Evolutionary conservation across 768 basidiomycete species (phyloP).

Genomic region (Ephemerocybe angulata): DNA sequence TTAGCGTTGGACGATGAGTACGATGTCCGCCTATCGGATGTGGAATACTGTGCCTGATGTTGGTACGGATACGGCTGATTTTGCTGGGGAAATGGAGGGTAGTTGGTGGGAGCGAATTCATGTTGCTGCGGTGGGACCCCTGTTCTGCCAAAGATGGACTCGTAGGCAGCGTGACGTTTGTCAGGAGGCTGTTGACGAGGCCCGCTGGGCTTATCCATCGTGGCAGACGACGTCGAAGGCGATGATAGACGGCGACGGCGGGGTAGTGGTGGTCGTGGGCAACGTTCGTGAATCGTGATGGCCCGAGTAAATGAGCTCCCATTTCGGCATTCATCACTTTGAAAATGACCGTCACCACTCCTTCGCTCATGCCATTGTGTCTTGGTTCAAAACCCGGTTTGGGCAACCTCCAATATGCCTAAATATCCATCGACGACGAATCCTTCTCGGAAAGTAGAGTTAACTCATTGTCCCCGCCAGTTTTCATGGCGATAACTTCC

Average conservation of each 20-base stretch:
- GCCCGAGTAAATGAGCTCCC: neutral
- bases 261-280: constrained; percentile 14
- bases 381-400: neutral
- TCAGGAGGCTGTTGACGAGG: constrained; percentile 56
- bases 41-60: constrained; percentile 37
- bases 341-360: neutral
- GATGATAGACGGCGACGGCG: constrained; percentile 11
- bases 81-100: constrained; percentile 21
- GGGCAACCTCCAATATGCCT: too few species aligned
- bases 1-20: constrained; percentile 35
- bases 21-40: constrained; percentile 47
- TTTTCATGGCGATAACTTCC: too few species aligned
- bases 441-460: too few species aligned
- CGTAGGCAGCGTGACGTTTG: constrained; percentile 79
- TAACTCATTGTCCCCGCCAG: too few species aligned
- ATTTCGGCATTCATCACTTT: constrained; percentile 7
- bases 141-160: constrained; percentile 83
- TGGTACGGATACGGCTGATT: constrained; percentile 30
- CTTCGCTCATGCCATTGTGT: neutral
- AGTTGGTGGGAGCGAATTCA: constrained; percentile 23
- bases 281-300: constrained; percentile 4
- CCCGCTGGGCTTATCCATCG: constrained; percentile 52
- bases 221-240: constrained; percentile 8
- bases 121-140: constrained; percentile 50
- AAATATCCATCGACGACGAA: too few species aligned